Evolutionary conservation across 2,329 filamentous ascomycete genomes (phyloP), one percentile per base, ranked within the genome.

Genomic region (Periconia macrospinosa): DNA sequence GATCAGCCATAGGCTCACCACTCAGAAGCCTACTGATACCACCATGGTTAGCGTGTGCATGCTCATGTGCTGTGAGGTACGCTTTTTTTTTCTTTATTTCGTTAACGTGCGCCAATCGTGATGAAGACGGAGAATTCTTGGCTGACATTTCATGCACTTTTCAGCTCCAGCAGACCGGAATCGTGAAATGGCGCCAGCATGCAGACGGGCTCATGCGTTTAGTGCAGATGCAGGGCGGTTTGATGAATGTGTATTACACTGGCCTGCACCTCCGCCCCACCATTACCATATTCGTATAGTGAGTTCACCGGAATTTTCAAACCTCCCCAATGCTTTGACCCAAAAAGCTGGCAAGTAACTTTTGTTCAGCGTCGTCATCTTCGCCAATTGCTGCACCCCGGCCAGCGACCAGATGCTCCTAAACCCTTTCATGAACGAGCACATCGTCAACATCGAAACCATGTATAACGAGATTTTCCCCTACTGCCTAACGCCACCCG

Each of bases 61-160:
- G 54, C 66, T 72, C 44, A 54, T 71, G 55, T 61, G 62, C 17
- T 54, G 62, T 44, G 69, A 72, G 54, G 67, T 68, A 53, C 52
- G 63, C 53, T 11, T 8, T 35, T 10, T 8, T 17, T 17, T 35
- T 8, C 2, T 27, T 27, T 27, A 5, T 27, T 27, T 8, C 8
- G 5, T 3, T 27, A 27, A 27, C 23, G 3, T 27, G 42, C 15
- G 33, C 23, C 9, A 50, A 6, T 23, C 35, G 11, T 37, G 11
- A 6, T 10, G n/a, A n/a, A n/a, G 3, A 27, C 8, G 23, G 8
- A 27, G 23, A 8, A 8, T 27, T 27, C 23, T 27, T 27, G 23
- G 23, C 23, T 27, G 23, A 27, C 23, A 8, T 27, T n/a, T 3
- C 23, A 27, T 27, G 23, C 23, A 27, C 23, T 27, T 37, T 37